Conservation (phyloP, 2,329 filamentous ascomycete genomes). For the Chaetomium globosum region DNA sequence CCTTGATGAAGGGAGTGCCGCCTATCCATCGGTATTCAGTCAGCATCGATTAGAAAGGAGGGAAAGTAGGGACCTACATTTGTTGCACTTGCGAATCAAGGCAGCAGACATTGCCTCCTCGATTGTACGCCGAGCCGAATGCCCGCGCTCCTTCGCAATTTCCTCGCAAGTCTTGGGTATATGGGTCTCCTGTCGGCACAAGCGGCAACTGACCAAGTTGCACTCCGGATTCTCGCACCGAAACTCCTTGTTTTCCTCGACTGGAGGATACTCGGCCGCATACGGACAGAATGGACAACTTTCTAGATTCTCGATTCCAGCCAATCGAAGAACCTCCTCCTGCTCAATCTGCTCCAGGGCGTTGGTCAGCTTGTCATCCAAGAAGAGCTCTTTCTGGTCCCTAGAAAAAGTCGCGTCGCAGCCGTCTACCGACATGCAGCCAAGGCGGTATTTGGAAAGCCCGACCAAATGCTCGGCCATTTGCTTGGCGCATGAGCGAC, state of each 20-base stretch:
- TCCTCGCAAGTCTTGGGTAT: constrained; percentile 73
- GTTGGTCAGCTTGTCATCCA: constrained; percentile 59
- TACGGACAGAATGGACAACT: constrained; percentile 82
- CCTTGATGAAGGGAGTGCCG: constrained; percentile 76
- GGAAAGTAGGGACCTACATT: constrained; percentile 46
- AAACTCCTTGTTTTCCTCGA: constrained; percentile 72
- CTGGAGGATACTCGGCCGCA: constrained; percentile 70
- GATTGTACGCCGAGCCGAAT: constrained; percentile 65
- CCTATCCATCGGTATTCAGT: constrained; percentile 44
- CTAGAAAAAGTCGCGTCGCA: constrained; percentile 65
- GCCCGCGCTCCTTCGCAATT: constrained; percentile 59
- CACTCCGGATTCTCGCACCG: constrained; percentile 69
- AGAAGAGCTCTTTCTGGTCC: constrained; percentile 57
- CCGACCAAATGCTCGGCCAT: constrained; percentile 72
- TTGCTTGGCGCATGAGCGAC: constrained; percentile 63
- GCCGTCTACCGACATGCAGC: constrained; percentile 70
- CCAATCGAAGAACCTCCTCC: constrained; percentile 67
- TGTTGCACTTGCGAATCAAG: constrained; percentile 74
- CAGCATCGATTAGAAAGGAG: constrained; percentile 10
- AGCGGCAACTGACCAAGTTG: constrained; percentile 63
- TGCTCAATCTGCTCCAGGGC: constrained; percentile 73
- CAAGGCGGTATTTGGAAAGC: constrained; percentile 65
- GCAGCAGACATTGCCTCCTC: constrained; percentile 86
- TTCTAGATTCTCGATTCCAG: constrained; percentile 70
- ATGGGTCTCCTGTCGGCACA: constrained; percentile 70